Evolutionary conservation across 2,329 filamentous ascomycete species (phyloP).

Genomic region (Trichoderma atrobrunneum): DNA sequence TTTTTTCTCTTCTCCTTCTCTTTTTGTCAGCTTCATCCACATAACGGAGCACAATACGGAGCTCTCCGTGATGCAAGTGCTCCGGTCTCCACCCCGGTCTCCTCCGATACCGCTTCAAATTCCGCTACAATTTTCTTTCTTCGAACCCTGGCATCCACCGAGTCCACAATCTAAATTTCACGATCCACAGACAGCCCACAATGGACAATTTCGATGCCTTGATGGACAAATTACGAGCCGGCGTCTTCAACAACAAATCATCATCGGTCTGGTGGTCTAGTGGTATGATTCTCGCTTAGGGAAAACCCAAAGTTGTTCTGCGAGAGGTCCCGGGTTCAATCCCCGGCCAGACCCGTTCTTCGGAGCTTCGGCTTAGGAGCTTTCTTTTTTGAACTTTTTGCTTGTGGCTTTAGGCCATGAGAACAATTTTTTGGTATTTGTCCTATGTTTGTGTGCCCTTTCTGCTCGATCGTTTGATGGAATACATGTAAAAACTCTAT

Average conservation of each 20-base stretch:
- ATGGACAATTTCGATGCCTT: background rate
- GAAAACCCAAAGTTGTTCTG: conserved; percentile 25
- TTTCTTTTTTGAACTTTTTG: background rate
- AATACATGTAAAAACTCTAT: background rate
- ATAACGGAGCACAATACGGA: background rate
- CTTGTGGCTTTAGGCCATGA: background rate
- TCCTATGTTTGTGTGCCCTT: background rate
- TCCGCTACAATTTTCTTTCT: background rate
- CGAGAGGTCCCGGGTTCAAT: conserved; percentile 49
- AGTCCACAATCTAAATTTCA: background rate
- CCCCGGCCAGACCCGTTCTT: conserved; percentile 42
- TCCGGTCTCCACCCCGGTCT: conserved; percentile 1
- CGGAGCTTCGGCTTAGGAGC: background rate
- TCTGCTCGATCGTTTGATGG: background rate
- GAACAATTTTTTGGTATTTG: background rate
- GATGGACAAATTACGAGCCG: background rate
- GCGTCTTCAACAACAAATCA: background rate
- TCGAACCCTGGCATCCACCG: background rate
- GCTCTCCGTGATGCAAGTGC: background rate
- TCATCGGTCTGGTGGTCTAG: conserved; percentile 20
- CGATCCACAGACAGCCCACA: background rate
- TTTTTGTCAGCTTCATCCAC: background rate
- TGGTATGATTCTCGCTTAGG: conserved; percentile 21
- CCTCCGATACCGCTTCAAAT: conserved; percentile 14
- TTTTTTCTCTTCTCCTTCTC: background rate